Evolutionary conservation across 768 basidiomycete genomes (phyloP).

Genomic region (Mycena amicta): DNA sequence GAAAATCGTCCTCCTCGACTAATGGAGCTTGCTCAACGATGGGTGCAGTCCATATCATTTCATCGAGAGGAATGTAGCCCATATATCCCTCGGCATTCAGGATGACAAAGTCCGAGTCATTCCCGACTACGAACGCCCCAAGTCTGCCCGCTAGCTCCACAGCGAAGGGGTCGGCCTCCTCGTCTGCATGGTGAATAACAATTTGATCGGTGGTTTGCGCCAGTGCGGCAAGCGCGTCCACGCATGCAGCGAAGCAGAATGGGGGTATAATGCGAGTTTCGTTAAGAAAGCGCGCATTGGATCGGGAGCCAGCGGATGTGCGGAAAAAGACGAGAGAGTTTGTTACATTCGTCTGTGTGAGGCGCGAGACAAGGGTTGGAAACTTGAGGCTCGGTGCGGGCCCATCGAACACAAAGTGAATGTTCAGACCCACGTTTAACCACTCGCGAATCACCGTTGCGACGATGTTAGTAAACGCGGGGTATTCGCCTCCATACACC

Average conservation of each 20-base stretch:
- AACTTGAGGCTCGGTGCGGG: slow-evolving; percentile 73
- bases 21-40: slow-evolving; percentile 27
- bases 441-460: slow-evolving; percentile 60
- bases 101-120: slow-evolving; percentile 83
- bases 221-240: slow-evolving; percentile 53
- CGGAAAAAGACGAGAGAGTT: slow-evolving; percentile 78
- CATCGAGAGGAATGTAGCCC: slow-evolving; percentile 77
- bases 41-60: slow-evolving; percentile 66
- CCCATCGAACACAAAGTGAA: slow-evolving; percentile 88
- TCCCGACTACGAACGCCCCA: slow-evolving; percentile 73
- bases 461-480: slow-evolving; percentile 53
- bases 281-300: slow-evolving; percentile 65
- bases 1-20: slow-evolving; percentile 51
- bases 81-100: slow-evolving; percentile 74
- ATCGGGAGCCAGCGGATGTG: slow-evolving; percentile 67
- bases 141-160: slow-evolving; percentile 79
- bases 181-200: slow-evolving; percentile 72
- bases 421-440: slow-evolving; percentile 63
- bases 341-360: slow-evolving; percentile 59
- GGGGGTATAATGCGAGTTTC: slow-evolving; percentile 80
- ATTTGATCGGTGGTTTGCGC: slow-evolving; percentile 38
- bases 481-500: slow-evolving; percentile 87
- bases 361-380: slow-evolving; percentile 61
- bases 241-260: slow-evolving; percentile 57
- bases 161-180: slow-evolving; percentile 83